phyloP scores from a whole-genome alignment of 1,139 yeast species.

The Magnusiomyces sp. region DNA sequence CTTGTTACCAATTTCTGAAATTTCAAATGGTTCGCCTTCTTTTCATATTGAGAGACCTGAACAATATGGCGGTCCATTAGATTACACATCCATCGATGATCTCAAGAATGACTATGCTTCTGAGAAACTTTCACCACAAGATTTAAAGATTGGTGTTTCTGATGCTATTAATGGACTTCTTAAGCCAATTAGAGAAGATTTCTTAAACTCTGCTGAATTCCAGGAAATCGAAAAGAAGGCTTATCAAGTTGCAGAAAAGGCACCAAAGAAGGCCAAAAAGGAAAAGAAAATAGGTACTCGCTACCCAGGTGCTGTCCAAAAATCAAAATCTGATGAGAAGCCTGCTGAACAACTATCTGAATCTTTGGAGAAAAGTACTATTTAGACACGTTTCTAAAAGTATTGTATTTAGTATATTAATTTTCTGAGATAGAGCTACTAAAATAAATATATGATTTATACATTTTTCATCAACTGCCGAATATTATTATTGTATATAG shows the following conservation, averaged over 20 bases:
- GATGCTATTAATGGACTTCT: conserved; percentile 72
- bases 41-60: conserved; percentile 87
- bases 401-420: not conserved
- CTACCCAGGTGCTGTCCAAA: conserved; percentile 57
- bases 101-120: conserved; percentile 64
- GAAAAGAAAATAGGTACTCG: conserved; percentile 74
- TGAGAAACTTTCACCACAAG: conserved; percentile 81
- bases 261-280: conserved; percentile 62
- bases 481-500: not conserved
- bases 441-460: not conserved
- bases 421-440: not conserved
- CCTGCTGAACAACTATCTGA: conserved; percentile 26
- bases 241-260: conserved; percentile 62
- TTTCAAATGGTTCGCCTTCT: conserved; percentile 45
- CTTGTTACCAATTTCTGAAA: conserved; percentile 75
- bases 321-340: conserved; percentile 11
- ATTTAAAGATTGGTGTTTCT: conserved; percentile 85
- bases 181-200: conserved; percentile 76
- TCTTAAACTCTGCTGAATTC: conserved; percentile 54
- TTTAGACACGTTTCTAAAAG: conserved; percentile 1
- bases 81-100: conserved; percentile 59
- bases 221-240: conserved; percentile 69
- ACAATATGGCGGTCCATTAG: conserved; percentile 88
- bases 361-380: conserved; percentile 13
- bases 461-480: not conserved